These are phyloP conservation scores for Aspergillus steynii DNA, from an alignment of 495 filamentous ascomycete genomes.

Conservation along the genomic window DNA sequence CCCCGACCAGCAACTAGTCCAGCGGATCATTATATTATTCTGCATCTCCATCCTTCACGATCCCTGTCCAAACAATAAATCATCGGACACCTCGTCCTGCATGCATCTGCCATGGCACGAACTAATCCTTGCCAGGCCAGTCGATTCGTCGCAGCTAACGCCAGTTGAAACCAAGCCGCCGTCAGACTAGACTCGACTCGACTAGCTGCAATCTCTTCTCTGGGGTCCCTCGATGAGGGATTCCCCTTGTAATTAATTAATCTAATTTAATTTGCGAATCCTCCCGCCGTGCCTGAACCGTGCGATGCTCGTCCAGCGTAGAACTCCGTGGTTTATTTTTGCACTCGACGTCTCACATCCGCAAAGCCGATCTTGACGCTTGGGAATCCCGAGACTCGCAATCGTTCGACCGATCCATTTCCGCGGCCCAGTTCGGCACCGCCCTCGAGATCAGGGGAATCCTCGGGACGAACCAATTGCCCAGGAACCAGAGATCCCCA, in stretches of 20 bases:
- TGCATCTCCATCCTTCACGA: not conserved
- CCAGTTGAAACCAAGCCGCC: not conserved
- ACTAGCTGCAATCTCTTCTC: not conserved
- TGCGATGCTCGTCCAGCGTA: no score
- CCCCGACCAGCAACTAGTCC: not conserved
- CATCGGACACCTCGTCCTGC: not conserved
- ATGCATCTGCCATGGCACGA: not conserved
- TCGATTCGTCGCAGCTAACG: not conserved
- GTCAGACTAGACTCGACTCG: not conserved
- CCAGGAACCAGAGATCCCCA: no score
- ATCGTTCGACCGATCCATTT: not conserved
- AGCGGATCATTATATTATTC: not conserved
- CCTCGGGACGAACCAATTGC: no score
- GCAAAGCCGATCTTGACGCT: not conserved
- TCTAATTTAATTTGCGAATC: not conserved
- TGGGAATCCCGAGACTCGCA: not conserved
- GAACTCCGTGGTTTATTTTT: not conserved
- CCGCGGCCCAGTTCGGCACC: not conserved
- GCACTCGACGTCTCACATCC: not conserved
- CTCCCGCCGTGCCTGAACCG: not conserved
- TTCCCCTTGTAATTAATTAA: not conserved
- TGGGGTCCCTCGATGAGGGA: no score
- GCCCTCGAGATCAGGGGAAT: not conserved
- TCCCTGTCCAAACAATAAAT: not conserved
- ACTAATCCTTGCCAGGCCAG: not conserved